Base-by-base conservation (phyloP, 768 basidiomycete species). In the Rhizopogon roseolus region DNA sequence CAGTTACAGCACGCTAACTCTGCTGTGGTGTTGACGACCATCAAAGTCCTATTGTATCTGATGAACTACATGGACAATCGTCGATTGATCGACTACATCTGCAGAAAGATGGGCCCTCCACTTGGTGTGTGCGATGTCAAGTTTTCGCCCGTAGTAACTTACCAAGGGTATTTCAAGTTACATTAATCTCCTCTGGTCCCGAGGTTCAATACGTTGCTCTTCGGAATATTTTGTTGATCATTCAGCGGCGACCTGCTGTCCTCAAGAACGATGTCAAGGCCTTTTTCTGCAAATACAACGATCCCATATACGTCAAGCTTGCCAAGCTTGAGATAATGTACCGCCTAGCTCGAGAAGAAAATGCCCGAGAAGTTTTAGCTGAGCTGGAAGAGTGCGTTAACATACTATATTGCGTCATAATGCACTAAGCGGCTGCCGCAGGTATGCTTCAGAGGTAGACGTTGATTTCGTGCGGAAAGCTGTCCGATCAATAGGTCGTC, bases 241-340 rank as follows among this genome's bases (percentile, higher is more conserved):
- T 99, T 57, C 97, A 98, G 73, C 83, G 96, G 45, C 81, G 97
- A 29, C 94, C 97, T 3, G 71, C 85, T 11, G 92, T 99, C 32
- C 76, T 99, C 40, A 90, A 90, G 71, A 97, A 97, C 71, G 97
- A 98, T 66, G 96, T 99, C 64, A 93, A 93, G 63, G 95, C 98
- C 13, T 98, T 99, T 74, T 99, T 99, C 73, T 98, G 94, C 88
- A 98, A 99, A 71, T 99, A 98, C 71, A 98, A 98, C 67, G 97
- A 98, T 64, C 97, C 97, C 2, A 97, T 98, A 60, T 99, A 98
- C 67, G 93, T 98, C 68, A 98, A 99, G 68, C 79, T 99, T 29
- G 96, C 95, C 48, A 98, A 99, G 63, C 77, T 99, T 50, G 97
- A 98, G 71, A 98, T 98, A 64, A 98, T 99, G 91, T 98, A 98